phyloP scores from a whole-genome alignment of 202 grass and related monocot genomes.

The Tripidium arundinaceum region DNA sequence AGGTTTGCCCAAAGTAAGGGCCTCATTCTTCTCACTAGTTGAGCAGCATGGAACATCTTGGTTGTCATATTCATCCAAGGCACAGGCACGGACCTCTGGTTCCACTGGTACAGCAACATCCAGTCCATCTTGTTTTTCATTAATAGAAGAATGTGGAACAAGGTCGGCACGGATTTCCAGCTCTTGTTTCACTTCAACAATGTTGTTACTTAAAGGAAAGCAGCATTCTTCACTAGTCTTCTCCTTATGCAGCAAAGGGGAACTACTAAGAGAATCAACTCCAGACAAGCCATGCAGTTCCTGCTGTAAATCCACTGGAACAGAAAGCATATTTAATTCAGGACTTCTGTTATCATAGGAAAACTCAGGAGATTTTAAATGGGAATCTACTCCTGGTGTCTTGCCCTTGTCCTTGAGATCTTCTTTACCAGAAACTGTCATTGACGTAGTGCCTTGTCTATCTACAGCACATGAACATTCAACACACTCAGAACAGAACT shows the following conservation, averaged over 20 bases:
- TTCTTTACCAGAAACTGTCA: conserved; percentile 11
- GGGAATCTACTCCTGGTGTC: conserved; percentile 19
- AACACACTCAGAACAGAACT: conserved; percentile 24
- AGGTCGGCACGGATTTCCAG: conserved; percentile 1
- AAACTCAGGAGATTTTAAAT: conserved; percentile 29
- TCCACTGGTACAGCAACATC: conserved; percentile 31
- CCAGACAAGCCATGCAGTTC: conserved; percentile 12
- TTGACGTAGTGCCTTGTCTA: conserved; percentile 6
- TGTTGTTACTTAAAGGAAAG: conserved; percentile 12
- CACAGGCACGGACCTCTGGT: neutral
- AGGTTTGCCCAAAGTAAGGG: conserved; percentile 15
- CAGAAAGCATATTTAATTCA: conserved; percentile 30
- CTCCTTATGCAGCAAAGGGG: conserved; percentile 20
- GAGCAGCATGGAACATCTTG: conserved; percentile 4
- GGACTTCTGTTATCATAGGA: conserved; percentile 30
- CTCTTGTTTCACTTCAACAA: conserved; percentile 33
- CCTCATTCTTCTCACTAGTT: neutral
- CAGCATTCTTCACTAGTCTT: conserved; percentile 2
- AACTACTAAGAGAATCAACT: conserved; percentile 21
- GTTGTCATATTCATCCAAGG: neutral
- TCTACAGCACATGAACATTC: conserved; percentile 21
- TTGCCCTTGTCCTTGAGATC: conserved; percentile 12
- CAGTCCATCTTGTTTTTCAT: conserved; percentile 22
- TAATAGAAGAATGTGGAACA: conserved; percentile 20
- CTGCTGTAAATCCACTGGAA: conserved; percentile 32